phyloP scores from a whole-genome alignment of 2,329 filamentous ascomycete species.

The Eurotiales sp. region DNA sequence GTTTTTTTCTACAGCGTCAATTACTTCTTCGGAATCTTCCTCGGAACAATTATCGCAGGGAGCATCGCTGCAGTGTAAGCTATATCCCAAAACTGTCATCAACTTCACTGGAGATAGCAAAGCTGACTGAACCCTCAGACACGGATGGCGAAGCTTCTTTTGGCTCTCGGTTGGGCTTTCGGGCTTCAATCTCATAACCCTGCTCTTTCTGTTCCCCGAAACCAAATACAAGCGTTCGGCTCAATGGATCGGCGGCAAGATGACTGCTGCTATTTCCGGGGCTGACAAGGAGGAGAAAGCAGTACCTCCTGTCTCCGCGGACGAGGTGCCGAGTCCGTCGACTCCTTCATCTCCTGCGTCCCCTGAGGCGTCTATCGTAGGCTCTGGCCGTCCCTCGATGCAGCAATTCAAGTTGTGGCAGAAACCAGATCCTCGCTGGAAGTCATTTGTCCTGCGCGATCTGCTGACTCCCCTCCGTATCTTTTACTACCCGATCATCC shows the following conservation, averaged over 20 bases:
- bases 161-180: conserved; percentile 42
- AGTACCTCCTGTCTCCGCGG: neutral
- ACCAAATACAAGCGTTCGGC: conserved; percentile 38
- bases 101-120: neutral
- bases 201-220: conserved; percentile 41
- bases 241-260: conserved; percentile 16
- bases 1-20: neutral
- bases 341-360: neutral
- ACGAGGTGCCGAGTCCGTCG: too few relatives aligned
- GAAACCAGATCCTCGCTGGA: conserved; percentile 37
- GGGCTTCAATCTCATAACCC: conserved; percentile 36
- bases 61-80: conserved; percentile 30
- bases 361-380: conserved; percentile 15
- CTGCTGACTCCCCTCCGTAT: conserved; percentile 32
- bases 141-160: conserved; percentile 47
- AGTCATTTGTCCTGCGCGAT: conserved; percentile 35
- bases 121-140: conserved; percentile 17
- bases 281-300: neutral
- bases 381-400: conserved; percentile 37
- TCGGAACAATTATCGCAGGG: conserved; percentile 44
- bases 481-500: conserved; percentile 46
- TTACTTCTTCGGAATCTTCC: conserved; percentile 33
- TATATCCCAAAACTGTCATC: neutral
- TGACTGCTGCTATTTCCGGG: neutral
- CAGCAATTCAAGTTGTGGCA: conserved; percentile 37